Evolutionary conservation across 768 basidiomycete genomes (phyloP), one percentile per base, ranked within the genome.

Genomic region (Pleurotus pulmonarius): DNA sequence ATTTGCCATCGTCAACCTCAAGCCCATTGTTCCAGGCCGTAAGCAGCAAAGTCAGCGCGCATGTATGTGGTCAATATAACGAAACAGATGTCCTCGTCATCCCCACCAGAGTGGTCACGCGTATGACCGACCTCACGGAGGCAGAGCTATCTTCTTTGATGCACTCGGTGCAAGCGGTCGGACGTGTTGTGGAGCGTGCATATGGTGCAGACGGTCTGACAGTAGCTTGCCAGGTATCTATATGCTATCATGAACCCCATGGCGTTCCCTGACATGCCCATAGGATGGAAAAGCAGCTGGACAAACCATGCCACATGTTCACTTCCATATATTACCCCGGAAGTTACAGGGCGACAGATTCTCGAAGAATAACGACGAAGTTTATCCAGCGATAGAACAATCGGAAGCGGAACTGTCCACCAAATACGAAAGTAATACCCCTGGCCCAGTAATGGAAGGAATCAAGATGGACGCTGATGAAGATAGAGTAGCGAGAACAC

Each of bases 11-110:
- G 95, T 98, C 46, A 98, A 98, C 68, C 83, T 97, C 59, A 97
- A 94, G 64, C 96, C 95, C 1, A 86, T 97, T 61, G 85, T 95
- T 7, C 93, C 94, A 40, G 94, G 94, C 47, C 94, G 96, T 98
- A 70, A 73, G 92, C 81, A 40, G n/a, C 18, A 34, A 11, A 34
- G 29, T 11, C 29, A 34, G 7, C 29, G 29, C 29, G 29, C 29
- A 34, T 34, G 11, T 34, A 34, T 11, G 9, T 34, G 29, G 29
- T 2, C 29, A 34, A 34, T 3, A 9, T 11, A 34, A 44, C 20
- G n/a, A n/a, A 44, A 40, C 64, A 87, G 85, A 87, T 67, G 85
- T 87, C 13, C 79, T 87, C 43, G 82, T 87, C 51, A 64, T 85
- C 13, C 83, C 85, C 16, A 78, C 72, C 0, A 72, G 85, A 55